Evolutionary conservation across 2,329 filamentous ascomycete species (phyloP), one percentile per base, ranked within the genome.

Genomic region (Chrysoporthe cubensis): DNA sequence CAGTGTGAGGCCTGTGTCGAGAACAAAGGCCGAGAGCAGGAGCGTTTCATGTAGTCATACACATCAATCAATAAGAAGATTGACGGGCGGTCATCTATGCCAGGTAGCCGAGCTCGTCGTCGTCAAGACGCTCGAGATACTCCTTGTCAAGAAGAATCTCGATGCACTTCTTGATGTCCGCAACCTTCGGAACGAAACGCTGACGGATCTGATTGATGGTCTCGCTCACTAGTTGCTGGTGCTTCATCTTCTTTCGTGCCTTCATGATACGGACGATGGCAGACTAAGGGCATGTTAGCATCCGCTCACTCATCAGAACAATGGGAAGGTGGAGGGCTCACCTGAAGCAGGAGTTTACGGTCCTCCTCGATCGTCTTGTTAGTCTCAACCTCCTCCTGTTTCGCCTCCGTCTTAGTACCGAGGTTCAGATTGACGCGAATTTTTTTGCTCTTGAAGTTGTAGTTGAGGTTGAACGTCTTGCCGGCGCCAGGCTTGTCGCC

Each of bases 201-300:
- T 89, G 90, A 78, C 92, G 93, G 79, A 99, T 97, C 80, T 98
- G 96, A 76, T 90, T 91, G 78, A 99, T 98, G 34, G 94, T 96
- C 81, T 99, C 96, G 76, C 93, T 91, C 65, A 99, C 94, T 14
- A 99, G 90, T 76, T 96, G 91, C 70, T 91, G 90, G 81, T 99
- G 95, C 88, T 97, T 98, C 93, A 98, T 96, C 83, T 91, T 93
- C 89, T 99, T 98, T 70, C 96, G 91, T 3, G 95, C 96, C 84
- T 99, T 99, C 96, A 99, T 99, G 83, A 99, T 97, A 76, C 96
- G 93, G 67, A 99, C 96, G 79, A 99, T 98, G 34, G 95, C 94
- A 71, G 96, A 98, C 95, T 99, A 21, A 2, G 66, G 62, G 70
- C 56, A 16, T 63, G 14, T 60, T 8, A 34, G 69, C 75, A 70